Conservation (phyloP, 805 yeast species). For the Lachancea quebecensis region DNA sequence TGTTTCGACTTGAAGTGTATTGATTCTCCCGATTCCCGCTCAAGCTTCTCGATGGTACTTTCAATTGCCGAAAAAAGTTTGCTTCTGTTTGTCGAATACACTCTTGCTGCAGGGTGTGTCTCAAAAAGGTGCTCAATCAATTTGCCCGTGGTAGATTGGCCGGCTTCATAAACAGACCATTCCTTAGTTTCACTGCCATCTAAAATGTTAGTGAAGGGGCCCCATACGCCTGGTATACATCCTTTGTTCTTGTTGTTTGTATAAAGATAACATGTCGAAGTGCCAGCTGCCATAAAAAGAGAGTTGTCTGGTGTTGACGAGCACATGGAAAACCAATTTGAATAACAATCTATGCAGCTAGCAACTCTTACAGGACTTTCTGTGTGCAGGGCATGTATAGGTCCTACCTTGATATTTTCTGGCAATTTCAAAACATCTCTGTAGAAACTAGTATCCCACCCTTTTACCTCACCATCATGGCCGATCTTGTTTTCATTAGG, state of each 20-base stretch:
- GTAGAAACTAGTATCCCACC: slow-evolving; percentile 38
- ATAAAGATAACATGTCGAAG: slow-evolving; percentile 49
- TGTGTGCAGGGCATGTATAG: slow-evolving; percentile 1
- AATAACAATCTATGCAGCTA: slow-evolving; percentile 57
- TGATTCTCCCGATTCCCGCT: slow-evolving; percentile 9
- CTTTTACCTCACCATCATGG: slow-evolving; percentile 52
- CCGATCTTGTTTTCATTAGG: slow-evolving; percentile 31
- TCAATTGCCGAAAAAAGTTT: slow-evolving; percentile 23
- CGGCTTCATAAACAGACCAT: slow-evolving; percentile 42
- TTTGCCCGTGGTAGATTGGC: slow-evolving; percentile 54
- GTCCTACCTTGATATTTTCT: slow-evolving; percentile 23
- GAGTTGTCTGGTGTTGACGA: slow-evolving; percentile 19
- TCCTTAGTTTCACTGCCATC: slow-evolving; percentile 8
- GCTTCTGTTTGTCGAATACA: slow-evolving; percentile 7
- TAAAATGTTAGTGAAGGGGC: slow-evolving; percentile 43
- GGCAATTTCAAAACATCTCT: slow-evolving; percentile 13
- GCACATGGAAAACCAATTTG: slow-evolving; percentile 43
- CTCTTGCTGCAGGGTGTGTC: slow-evolving; percentile 33
- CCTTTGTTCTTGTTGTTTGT: slow-evolving; percentile 16
- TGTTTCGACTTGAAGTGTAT: slow-evolving; percentile 30
- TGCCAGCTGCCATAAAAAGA: slow-evolving; percentile 52
- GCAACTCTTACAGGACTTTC: slow-evolving; percentile 28
- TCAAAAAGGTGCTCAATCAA: slow-evolving; percentile 42
- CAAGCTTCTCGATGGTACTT: slow-evolving; percentile 11
- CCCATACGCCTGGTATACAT: slow-evolving; percentile 48